These are phyloP conservation scores for Lipomyces chichibuensis DNA, from an alignment of 805 yeast species.

Conservation along the genomic window DNA sequence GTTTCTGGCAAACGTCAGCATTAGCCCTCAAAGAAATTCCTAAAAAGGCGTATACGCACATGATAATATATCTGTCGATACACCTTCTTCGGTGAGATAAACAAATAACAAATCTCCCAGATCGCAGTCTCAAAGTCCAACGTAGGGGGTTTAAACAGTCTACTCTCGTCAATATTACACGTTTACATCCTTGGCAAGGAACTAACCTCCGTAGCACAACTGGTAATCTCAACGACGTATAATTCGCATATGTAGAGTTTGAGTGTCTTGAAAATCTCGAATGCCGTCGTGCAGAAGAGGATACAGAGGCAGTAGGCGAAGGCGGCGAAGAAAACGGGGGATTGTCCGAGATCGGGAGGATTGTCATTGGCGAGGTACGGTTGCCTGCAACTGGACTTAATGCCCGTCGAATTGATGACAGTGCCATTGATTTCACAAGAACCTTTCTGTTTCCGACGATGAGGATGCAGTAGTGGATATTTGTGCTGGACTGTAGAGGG, in stretches of 20 bases:
- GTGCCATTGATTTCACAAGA: slow-evolving; percentile 8
- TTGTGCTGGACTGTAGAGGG: neutral
- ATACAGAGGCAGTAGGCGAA: slow-evolving; percentile 30
- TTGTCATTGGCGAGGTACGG: slow-evolving; percentile 1
- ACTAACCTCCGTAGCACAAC: slow-evolving; percentile 30
- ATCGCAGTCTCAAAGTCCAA: slow-evolving; percentile 89
- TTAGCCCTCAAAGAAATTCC: neutral
- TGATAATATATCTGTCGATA: slow-evolving; percentile 81
- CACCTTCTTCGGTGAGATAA: slow-evolving; percentile 77
- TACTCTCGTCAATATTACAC: slow-evolving; percentile 12
- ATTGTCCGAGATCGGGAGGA: slow-evolving; percentile 5
- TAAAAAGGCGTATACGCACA: slow-evolving; percentile 28
- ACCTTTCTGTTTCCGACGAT: neutral
- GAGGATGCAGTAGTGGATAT: neutral
- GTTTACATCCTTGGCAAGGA: neutral
- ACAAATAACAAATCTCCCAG: slow-evolving; percentile 82
- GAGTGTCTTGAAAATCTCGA: slow-evolving; percentile 11
- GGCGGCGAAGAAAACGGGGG: slow-evolving; percentile 21
- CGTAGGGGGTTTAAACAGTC: slow-evolving; percentile 72
- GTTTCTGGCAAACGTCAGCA: slow-evolving; percentile 8
- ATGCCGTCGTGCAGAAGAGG: slow-evolving; percentile 29
- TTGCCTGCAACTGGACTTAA: slow-evolving; percentile 18
- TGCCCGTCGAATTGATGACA: slow-evolving; percentile 21
- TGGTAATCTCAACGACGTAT: slow-evolving; percentile 23
- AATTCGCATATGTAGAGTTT: slow-evolving; percentile 4